Evolutionary conservation across 176 grass and related monocot genomes (phyloP), one percentile per base, ranked within the genome.

Genomic region (Oryza officinalis): DNA sequence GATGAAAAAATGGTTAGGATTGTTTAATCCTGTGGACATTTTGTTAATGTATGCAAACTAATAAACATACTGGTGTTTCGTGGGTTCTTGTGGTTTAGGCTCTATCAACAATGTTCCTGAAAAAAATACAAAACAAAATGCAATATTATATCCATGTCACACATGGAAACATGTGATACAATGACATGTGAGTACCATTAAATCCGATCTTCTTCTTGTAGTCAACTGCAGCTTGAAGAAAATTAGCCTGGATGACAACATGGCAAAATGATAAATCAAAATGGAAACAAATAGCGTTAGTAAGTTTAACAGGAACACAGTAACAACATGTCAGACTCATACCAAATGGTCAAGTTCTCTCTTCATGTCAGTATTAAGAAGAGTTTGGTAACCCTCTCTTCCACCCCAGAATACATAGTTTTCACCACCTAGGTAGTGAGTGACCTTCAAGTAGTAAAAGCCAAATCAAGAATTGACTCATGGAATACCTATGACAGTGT

Each of bases 371-470:
- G 96, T 99, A 63, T 99, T 99, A 59, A 96, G 80, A 89, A 99
- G 93, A 84, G 96, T 92, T 80, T 96, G 96, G 71, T 99, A 99
- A 35, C 93, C 93, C 81, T 99, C 96, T 78, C 93, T 88, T 32
- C 96, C 96, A 81, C 93, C 96, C 96, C 96, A 98, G 41, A 96
- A 99, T 63, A 99, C 91, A 79, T 98, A 96, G 79, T 99, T 99
- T 90, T 99, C 96, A 65, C 93, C 96, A 17, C 96, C 93, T 44
- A 96, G 86, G 70, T 95, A 98, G 83, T 98, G 91, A 66, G 96
- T 98, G 38, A 94, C 91, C 93, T 96, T 31, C 31, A 90, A 74
- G 61, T 46, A 27, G 79, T 47, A 59, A 63, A 81, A 63, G 20
- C 22, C 11, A 26, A 80, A 84, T 86, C 45, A 81, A 67, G 11